phyloP scores from a whole-genome alignment of 2,329 filamentous ascomycete species.

The Bipolaris oryzae region DNA sequence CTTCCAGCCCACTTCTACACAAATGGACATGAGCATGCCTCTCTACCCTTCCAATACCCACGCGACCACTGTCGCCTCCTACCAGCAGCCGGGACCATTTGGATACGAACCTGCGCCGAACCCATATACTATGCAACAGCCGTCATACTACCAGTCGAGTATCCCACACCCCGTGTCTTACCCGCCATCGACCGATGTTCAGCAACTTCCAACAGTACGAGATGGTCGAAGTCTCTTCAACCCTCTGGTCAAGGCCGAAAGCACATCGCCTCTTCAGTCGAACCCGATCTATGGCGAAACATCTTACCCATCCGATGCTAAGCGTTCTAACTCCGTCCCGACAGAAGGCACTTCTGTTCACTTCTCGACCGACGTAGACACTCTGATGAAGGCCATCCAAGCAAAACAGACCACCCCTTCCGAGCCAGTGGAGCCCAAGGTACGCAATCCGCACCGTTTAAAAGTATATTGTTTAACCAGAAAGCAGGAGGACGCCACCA shows the following conservation, averaged over 20 bases:
- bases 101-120: constrained; percentile 44
- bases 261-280: constrained; percentile 51
- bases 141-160: constrained; percentile 36
- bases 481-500: constrained; percentile 33
- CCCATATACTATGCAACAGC: constrained; percentile 46
- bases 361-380: constrained; percentile 84
- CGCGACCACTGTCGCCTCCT: constrained; percentile 42
- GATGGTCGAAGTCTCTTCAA: constrained; percentile 39
- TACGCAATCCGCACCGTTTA: constrained; percentile 24
- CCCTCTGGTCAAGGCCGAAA: constrained; percentile 53
- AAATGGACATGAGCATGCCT: constrained; percentile 45
- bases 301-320: constrained; percentile 47
- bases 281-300: constrained; percentile 48
- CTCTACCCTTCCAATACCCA: constrained; percentile 40
- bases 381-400: constrained; percentile 88
- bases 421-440: constrained; percentile 38
- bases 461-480: constrained; percentile 2
- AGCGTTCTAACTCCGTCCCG: constrained; percentile 54
- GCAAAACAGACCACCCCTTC: constrained; percentile 60
- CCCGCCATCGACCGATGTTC: constrained; percentile 26
- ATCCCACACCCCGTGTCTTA: constrained; percentile 39
- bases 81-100: constrained; percentile 46
- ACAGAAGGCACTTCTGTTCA: constrained; percentile 56
- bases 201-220: constrained; percentile 35
- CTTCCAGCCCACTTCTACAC: constrained; percentile 40